Evolutionary conservation across 441 rosid genomes (phyloP).

Genomic region (Theobroma grandiflorum): DNA sequence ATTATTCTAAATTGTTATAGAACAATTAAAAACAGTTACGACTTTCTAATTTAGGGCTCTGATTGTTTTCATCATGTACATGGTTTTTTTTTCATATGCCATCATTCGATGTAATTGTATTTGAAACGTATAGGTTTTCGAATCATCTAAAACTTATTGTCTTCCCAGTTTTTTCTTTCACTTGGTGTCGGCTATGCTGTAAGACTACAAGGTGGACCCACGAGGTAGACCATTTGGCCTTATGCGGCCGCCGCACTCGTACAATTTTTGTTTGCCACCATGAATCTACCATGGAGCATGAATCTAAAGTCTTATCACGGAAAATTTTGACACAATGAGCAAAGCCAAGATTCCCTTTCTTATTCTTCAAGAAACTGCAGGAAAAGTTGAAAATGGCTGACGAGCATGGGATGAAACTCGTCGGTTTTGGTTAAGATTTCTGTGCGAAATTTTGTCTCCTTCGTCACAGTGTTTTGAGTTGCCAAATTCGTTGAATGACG

Average conservation of each 20-base stretch:
- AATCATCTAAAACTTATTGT: too few species aligned
- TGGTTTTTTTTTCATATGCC: too few species aligned
- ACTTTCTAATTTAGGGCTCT: too few species aligned
- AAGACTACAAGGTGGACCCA: background rate
- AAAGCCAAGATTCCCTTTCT: background rate
- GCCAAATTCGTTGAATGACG: conserved; percentile 39
- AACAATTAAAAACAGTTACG: too few species aligned
- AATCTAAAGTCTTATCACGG: background rate
- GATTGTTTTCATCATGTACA: too few species aligned
- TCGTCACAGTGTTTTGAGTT: background rate
- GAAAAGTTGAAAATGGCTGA: background rate
- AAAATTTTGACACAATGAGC: background rate
- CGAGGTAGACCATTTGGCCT: background rate
- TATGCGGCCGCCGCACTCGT: background rate
- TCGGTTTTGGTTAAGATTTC: background rate
- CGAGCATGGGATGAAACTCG: background rate
- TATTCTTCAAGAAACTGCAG: background rate
- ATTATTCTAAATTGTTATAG: too few species aligned
- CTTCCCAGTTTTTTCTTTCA: too few species aligned
- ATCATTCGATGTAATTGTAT: too few species aligned
- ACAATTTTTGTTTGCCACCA: background rate
- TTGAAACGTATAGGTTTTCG: too few species aligned
- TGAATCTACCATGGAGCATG: background rate
- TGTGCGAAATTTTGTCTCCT: background rate
- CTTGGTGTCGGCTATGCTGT: background rate